Base-by-base conservation (phyloP, 768 basidiomycete species). In the Russula abietina region DNA sequence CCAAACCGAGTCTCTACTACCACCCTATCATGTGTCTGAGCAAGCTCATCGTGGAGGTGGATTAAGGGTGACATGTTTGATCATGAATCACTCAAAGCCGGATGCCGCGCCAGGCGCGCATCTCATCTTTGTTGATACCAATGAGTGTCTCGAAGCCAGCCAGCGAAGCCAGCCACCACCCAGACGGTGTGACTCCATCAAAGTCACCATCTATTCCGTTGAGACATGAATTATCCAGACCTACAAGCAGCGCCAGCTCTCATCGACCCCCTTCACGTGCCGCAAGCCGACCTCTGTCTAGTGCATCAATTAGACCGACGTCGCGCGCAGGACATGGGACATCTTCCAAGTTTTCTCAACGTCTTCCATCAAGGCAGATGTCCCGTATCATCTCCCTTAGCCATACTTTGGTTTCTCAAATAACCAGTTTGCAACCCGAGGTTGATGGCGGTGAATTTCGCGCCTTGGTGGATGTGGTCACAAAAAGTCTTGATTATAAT, bases 31-130 rank as follows among this genome's bases (percentile, higher is more conserved):
- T 73, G 66, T 17, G 73, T 77, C 62, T 72, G 61, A 17, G 71
- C 67, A 19, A 88, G 72, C 64, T 87, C 84, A n/a, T 86, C 80
- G 58, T 81, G 80, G 22, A 87, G 72, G 67, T 87, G 85, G 22
- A 64, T 62, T 67, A 39, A 39, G 14, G 69, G 69, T 68, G 68
- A 26, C 56, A 55, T 56, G 28, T 28, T 16, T n/a, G 38, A 45
- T 32, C 36, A 36, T 36, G 36, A 30, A 33, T 33, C 33, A 4
- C 32, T 32, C 30, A n/a, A 5, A 19, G n/a, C 43, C 19, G 43
- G 11, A 22, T 16, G 38, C 45, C 45, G 45, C n/a, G 22, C 45
- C 45, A 22, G 45, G n/a, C 5, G 22, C 11, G 45, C 11, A 17
- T 28, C 26, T 49, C 51, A 32, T 22, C 16, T 16, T 12, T 24